A percentile compares a stretch with the other conserved stretches of the same genome.
Conservation (phyloP, 2,329 filamentous ascomycete genomes). For the Fusarium agapanthi region DNA sequence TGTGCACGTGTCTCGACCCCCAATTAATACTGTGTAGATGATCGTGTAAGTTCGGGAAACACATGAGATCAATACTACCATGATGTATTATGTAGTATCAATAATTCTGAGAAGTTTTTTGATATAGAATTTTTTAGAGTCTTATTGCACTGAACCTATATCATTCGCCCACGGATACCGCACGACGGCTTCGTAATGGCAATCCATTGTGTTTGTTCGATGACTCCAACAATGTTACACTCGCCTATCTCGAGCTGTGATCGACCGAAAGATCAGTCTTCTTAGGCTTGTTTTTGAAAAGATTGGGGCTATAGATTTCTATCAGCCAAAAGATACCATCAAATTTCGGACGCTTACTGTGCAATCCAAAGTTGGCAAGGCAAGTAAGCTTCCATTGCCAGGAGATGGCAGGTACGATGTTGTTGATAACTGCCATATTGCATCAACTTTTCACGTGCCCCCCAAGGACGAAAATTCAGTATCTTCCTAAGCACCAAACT, state of each 20-base stretch:
- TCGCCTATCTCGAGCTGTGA: not conserved
- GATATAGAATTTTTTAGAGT: too few relatives aligned
- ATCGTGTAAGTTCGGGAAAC: not conserved
- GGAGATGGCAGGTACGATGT: not conserved
- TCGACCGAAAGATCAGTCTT: not conserved
- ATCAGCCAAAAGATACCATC: not conserved
- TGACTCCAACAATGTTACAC: not conserved
- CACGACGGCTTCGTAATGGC: too few relatives aligned
- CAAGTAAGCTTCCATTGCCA: not conserved
- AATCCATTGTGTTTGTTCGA: not conserved
- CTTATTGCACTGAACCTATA: too few relatives aligned
- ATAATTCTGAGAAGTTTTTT: too few relatives aligned
- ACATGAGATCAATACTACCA: not conserved
- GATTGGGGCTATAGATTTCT: not conserved
- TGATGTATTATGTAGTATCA: not conserved
- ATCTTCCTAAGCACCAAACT: not conserved
- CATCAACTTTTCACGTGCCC: not conserved
- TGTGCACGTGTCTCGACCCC: constrained; percentile 1
- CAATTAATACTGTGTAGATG: constrained; percentile 4
- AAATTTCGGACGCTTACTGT: too few relatives aligned
- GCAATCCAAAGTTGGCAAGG: not conserved
- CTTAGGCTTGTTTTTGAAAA: not conserved
- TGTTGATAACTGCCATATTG: not conserved
- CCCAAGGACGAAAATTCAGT: not conserved
- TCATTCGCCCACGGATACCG: too few relatives aligned